Evolutionary conservation across 73 alveolate species (phyloP), one percentile per base, ranked within the genome.

Genomic region (Symbiodinium natans): DNA sequence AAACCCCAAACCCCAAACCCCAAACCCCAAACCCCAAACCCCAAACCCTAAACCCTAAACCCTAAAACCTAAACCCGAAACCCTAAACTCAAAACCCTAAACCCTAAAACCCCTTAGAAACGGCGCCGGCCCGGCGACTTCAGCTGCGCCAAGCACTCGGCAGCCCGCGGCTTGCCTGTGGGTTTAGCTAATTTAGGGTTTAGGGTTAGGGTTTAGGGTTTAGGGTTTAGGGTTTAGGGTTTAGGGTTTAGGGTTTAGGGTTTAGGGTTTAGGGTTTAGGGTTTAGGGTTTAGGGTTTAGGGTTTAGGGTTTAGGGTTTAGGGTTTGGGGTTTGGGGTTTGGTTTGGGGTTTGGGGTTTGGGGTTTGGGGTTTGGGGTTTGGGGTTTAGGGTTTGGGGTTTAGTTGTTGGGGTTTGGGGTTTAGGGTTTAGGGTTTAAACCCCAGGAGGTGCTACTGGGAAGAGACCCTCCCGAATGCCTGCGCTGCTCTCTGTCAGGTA

Each of bases 401-500:
- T 19, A 56, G 31, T 8, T 8, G 2, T 56, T 56, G 2, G 74
- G 74, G 74, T 56, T 56, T 15, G 15, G 59, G 59, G 74, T 56
- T 56, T 56, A 56, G 74, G 74, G 74, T 56, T 56, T 56, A 56
- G 74, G 74, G 74, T 56, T 21, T 56, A 9, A 21, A 56, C 74
- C 56, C 56, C 11, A 43, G 11, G 11, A 5, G 5, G 56, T 5
- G 11, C 56, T 11, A 43, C 56, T 43, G 56, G 5, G 5, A 5
- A 43, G 56, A 11, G 56, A 43, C 56, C n/a, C n/a, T n/a, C n/a
- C n/a, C n/a, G 41, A 11, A 38, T 5, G 31, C 95, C 95, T 87
- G 95, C 74, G 46, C 95, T 87, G 95, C 73, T 59, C 95, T 87
- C 95, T 27, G 95, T 87, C 71, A 87, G 85, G 85, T 87, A 87